Base-by-base conservation (phyloP, 371 early-diverging fungal genomes). In the Mortierella sp. region DNA sequence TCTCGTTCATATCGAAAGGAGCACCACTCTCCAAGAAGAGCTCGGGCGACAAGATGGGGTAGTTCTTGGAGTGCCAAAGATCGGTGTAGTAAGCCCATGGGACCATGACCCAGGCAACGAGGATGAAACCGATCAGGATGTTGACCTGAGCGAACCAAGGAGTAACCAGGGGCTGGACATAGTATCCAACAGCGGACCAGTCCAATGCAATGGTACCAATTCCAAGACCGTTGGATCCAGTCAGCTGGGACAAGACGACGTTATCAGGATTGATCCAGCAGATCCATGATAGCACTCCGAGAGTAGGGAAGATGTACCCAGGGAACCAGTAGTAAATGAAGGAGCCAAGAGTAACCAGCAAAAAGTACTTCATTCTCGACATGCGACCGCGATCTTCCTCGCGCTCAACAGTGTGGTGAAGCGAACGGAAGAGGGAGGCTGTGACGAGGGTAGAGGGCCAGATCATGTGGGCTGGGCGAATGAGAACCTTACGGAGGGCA, bases 401-500 rank as follows among this genome's bases (percentile, higher is more conserved):
- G 19, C 55, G 49, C 52, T 77, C 71, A 10, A n/a, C 46, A 25
- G 50, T 44, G 62, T 81, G 83, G 63, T 93, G 94, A 12, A 94
- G 82, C 0, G 93, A 85, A 10, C 83, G 81, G 63, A 93, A 85
- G 31, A 95, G 72, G 0, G 94, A 89, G 8, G 92, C 87, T 13
- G 82, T 84, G 21, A 93, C 86, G n/a, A 97, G 79, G 25, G 82
- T 85, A 1, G 84, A 78, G 7, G 96, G 96, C 95, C 95, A 95
- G 37, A 93, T 81, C 94, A 95, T 94, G 12, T 83, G 81, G 0
- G 87, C 80, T 19, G 95, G 95, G 29, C 88, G 84, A 29, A 96
- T 92, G 25, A 95, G 80, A 78, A 86, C 92, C 37, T 85, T 82
- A 39, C 93, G 87, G 43, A 85, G 78, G 12, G 91, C 61, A 49